A percentile compares a stretch with the other conserved stretches of the same genome.
Evolutionary conservation across 441 rosid species (phyloP).

Genomic region (Pelargonium cotyledonis): DNA sequence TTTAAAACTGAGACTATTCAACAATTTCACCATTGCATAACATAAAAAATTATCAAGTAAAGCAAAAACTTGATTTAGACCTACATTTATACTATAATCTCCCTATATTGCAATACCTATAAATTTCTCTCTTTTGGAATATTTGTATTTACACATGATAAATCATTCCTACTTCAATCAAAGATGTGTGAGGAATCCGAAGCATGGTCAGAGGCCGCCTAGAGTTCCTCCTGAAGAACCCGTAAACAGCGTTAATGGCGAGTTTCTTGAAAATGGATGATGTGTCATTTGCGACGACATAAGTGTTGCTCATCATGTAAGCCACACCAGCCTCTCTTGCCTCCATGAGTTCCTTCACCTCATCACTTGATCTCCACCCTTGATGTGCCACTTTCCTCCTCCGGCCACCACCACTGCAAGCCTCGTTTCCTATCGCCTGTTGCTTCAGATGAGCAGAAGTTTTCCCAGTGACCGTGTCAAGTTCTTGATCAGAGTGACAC

Average conservation of each 20-base stretch:
- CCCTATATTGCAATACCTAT: no score
- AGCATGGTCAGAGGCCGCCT: constrained; percentile 89
- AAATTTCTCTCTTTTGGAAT: not conserved
- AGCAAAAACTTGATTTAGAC: no score
- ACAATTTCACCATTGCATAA: no score
- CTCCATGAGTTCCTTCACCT: constrained; percentile 26
- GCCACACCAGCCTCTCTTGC: constrained; percentile 82
- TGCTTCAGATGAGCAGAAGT: no score
- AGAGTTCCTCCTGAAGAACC: constrained; percentile 82
- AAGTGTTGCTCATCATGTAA: constrained; percentile 85
- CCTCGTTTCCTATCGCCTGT: not conserved
- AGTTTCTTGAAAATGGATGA: constrained; percentile 70
- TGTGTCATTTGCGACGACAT: constrained; percentile 78
- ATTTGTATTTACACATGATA: constrained; percentile 22
- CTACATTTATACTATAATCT: no score
- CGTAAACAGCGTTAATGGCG: constrained; percentile 73
- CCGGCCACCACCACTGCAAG: constrained; percentile 24
- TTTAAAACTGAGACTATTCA: no score
- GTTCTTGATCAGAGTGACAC: not conserved
- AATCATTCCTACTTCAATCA: constrained; percentile 94
- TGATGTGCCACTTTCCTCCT: constrained; percentile 31
- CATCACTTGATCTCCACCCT: constrained; percentile 50
- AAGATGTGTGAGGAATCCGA: constrained; percentile 83
- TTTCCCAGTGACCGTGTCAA: constrained; percentile 13
- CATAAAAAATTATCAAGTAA: no score